Base-by-base conservation (phyloP, 2,329 filamentous ascomycete species). In the Scytalidium lignicola region DNA sequence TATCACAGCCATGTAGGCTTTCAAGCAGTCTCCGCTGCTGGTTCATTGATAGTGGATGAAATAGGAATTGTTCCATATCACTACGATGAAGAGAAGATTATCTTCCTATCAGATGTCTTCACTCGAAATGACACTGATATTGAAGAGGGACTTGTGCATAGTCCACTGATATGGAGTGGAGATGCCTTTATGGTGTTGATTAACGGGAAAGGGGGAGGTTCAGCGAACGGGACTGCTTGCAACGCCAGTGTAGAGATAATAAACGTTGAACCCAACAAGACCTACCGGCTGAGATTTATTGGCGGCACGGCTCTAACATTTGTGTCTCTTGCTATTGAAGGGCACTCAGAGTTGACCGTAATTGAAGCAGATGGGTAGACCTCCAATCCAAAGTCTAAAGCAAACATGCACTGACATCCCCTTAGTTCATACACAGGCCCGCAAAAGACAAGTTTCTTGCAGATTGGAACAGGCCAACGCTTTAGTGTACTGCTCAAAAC, bases 271-370 rank as follows among this genome's bases (percentile, higher is more conserved):
- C 78, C 82, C 0, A 76, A 70, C 10, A 80, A 74, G 59, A 80
- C 75, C 0, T 87, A 86, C 56, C 73, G 82, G 1, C 64, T 86
- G 46, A 73, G 83, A 9, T 78, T 82, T 57, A 74, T 86, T 40
- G 79, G 80, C 3, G 72, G 64, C 1, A 76, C 74, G 0, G 77
- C 77, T 0, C 65, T 85, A 17, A 80, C 78, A 0, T 70, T 78
- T 53, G 64, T 75, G 3, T 71, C 74, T 1, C 56, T 83, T 3
- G 79, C 69, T 0, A 74, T 86, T 39, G 79, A 84, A 52, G 73
- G 62, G 5, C 83, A 87, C 55, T 58, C 68, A 1, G 66, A 75
- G 9, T 60, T 86, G 37, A 74, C 72, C 0, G 69, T 88, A 47
- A 80, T 87, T 48, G 76, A 78, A 50, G 82, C 78, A 0, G 83